Percentiles rank a stretch among this genome's conserved stretches.
Evolutionary conservation across 331 rosid genomes (phyloP).

Genomic region (Erythrophleum ivorense): DNA sequence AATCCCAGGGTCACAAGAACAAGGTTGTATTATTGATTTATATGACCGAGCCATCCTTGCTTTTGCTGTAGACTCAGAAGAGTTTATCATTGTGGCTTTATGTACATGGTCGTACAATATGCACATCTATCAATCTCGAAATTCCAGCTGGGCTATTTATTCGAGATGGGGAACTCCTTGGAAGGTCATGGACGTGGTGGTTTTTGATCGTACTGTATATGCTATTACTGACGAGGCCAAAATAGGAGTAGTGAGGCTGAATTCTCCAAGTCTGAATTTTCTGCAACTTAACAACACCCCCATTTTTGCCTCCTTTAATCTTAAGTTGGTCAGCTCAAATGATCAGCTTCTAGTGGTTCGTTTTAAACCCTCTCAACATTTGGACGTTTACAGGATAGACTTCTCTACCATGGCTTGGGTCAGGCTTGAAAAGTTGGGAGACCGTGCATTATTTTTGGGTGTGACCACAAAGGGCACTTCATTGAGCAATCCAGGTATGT

Average conservation of each 20-base stretch:
- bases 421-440: background rate
- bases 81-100: background rate
- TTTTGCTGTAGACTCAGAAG: slow-evolving; percentile 7
- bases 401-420: slow-evolving; percentile 8
- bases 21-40: too few species aligned
- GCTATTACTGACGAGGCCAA: background rate
- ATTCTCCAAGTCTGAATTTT: background rate
- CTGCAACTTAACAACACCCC: slow-evolving; percentile 4
- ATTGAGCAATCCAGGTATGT: slow-evolving; percentile 3
- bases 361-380: background rate
- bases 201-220: background rate
- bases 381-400: slow-evolving; percentile 17
- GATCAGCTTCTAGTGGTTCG: slow-evolving; percentile 29
- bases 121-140: slow-evolving; percentile 22
- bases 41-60: background rate
- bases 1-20: background rate
- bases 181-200: background rate
- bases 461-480: background rate
- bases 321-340: slow-evolving; percentile 16
- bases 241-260: slow-evolving; percentile 30
- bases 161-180: background rate
- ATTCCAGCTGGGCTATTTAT: slow-evolving; percentile 1
- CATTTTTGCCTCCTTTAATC: accelerated
- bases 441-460: slow-evolving; percentile 22
- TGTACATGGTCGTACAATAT: background rate